phyloP scores from a whole-genome alignment of 2,329 filamentous ascomycete species.

The Colletotrichum sp. region DNA sequence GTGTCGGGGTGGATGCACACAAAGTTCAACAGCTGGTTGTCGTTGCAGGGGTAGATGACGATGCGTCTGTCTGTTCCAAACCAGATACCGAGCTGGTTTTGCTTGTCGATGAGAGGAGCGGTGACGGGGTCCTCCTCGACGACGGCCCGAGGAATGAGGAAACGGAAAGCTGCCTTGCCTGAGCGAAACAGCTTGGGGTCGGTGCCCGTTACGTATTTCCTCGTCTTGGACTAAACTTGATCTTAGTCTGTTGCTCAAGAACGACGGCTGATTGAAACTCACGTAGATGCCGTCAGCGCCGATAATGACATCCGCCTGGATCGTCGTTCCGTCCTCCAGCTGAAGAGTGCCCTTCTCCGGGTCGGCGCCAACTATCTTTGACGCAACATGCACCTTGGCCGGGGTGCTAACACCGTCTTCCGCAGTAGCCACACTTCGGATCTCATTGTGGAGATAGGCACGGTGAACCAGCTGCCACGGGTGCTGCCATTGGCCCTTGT shows the following conservation, averaged over 20 bases:
- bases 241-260: neutral
- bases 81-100: conserved; percentile 41
- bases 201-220: conserved; percentile 27
- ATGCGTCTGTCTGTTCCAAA: conserved; percentile 45
- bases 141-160: conserved; percentile 44
- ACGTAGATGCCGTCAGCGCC: conserved; percentile 61
- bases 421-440: conserved; percentile 49
- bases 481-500: conserved; percentile 48
- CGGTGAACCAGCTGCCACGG: conserved; percentile 56
- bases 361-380: conserved; percentile 48
- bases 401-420: conserved; percentile 38
- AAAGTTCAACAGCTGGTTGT: conserved; percentile 52
- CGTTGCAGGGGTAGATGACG: conserved; percentile 51
- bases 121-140: conserved; percentile 37
- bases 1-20: conserved; percentile 56
- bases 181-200: conserved; percentile 40
- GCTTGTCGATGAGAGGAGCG: conserved; percentile 31
- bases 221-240: conserved; percentile 23
- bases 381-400: conserved; percentile 43
- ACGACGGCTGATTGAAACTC: conserved; percentile 1
- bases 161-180: conserved; percentile 62
- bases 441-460: conserved; percentile 51
- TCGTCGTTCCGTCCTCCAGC: conserved; percentile 46
- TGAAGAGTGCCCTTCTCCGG: conserved; percentile 41
- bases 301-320: conserved; percentile 54